phyloP scores from a whole-genome alignment of 176 grass and related monocot species.

The Phragmites australis region DNA sequence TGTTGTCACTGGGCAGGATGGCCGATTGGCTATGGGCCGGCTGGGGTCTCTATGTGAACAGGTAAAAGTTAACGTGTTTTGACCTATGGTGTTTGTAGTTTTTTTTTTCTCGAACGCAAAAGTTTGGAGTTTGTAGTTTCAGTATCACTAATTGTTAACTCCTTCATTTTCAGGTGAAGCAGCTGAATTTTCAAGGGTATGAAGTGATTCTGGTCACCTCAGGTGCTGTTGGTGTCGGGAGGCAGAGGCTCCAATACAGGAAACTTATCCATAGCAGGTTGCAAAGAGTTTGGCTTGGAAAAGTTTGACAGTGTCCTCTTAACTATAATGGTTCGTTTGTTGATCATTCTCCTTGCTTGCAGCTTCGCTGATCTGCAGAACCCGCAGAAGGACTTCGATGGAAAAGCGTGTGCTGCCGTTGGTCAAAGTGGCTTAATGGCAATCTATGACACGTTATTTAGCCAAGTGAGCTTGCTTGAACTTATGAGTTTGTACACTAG shows the following conservation, averaged over 20 bases:
- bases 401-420: conserved; percentile 89
- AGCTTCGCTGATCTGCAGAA: conserved; percentile 97
- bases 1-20: conserved; percentile 83
- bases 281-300: background rate
- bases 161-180: conserved; percentile 60
- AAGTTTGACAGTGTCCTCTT: background rate
- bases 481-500: background rate
- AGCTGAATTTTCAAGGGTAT: conserved; percentile 76
- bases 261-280: conserved; percentile 84
- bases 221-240: conserved; percentile 87
- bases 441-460: conserved; percentile 87
- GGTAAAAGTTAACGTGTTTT: conserved; percentile 34
- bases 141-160: conserved; percentile 3
- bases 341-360: conserved; percentile 26
- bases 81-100: conserved; percentile 6
- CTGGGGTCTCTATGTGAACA: conserved; percentile 85
- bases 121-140: conserved; percentile 10
- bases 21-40: conserved; percentile 87
- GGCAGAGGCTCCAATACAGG: conserved; percentile 83
- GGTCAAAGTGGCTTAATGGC: conserved; percentile 96
- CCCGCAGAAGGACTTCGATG: conserved; percentile 70
- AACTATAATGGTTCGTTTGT: background rate
- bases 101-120: too few relatives aligned
- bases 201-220: conserved; percentile 97
- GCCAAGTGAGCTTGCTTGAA: conserved; percentile 53